phyloP scores from a whole-genome alignment of 2,329 filamentous ascomycete genomes.

The Lasiodiplodia sp. region DNA sequence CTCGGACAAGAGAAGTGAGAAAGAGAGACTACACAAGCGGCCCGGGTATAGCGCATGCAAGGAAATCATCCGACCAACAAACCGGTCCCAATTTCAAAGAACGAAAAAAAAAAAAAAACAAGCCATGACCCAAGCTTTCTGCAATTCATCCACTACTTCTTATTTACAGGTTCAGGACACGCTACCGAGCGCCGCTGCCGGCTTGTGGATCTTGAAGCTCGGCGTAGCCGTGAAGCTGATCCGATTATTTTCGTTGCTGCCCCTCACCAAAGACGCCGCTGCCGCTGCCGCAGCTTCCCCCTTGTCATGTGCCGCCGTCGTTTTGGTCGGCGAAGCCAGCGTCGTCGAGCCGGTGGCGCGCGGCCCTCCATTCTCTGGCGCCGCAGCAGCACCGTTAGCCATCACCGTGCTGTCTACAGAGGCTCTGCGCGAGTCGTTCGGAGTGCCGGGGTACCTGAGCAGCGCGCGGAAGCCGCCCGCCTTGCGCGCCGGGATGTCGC shows the following conservation, averaged over 20 bases:
- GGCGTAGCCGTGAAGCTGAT: conserved; percentile 21
- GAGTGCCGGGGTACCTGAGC: conserved; percentile 29
- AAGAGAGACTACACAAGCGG: too few species aligned
- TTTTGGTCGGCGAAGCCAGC: neutral
- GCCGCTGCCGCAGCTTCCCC: neutral
- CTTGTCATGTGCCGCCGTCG: conserved; percentile 10
- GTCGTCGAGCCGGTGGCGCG: neutral
- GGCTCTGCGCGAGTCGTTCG: conserved; percentile 13
- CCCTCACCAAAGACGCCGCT: neutral
- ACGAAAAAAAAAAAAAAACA: neutral
- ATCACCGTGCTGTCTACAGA: conserved; percentile 16
- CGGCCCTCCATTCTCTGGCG: conserved; percentile 24
- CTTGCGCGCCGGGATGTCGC: conserved; percentile 60
- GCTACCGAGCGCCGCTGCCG: conserved; percentile 17
- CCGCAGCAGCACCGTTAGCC: conserved; percentile 14
- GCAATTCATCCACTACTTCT: neutral
- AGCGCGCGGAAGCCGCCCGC: conserved; percentile 46
- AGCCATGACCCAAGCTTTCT: neutral
- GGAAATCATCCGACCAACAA: neutral
- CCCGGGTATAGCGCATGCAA: too few species aligned
- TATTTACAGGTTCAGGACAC: conserved; percentile 16
- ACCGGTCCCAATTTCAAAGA: too few species aligned
- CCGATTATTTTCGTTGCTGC: neutral
- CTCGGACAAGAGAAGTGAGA: too few species aligned
- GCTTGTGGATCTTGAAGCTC: conserved; percentile 25